Evolutionary conservation across 2,329 filamentous ascomycete genomes (phyloP).

Genomic region (Orbilia brochopaga): DNA sequence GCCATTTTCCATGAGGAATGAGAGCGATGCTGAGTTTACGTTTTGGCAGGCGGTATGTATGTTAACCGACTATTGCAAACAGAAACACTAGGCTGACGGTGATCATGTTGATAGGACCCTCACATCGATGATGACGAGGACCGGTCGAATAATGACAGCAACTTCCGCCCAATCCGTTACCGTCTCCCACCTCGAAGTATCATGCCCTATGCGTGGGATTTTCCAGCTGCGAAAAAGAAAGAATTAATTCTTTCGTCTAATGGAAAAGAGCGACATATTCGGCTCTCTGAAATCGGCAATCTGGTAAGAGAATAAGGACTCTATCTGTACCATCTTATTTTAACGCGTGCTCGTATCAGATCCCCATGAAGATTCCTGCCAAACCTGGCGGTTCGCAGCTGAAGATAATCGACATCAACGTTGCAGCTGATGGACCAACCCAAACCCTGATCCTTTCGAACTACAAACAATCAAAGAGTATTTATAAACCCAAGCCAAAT

Average conservation of each 20-base stretch:
- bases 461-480: constrained; percentile 87
- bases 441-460: constrained; percentile 94
- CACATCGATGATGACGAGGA: constrained; percentile 88
- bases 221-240: constrained; percentile 94
- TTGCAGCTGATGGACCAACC: constrained; percentile 91
- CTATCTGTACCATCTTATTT: background rate
- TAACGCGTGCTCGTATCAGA: constrained; percentile 20
- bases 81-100: background rate
- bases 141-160: constrained; percentile 72
- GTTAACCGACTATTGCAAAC: constrained; percentile 42
- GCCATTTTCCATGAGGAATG: constrained; percentile 98
- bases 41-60: constrained; percentile 79
- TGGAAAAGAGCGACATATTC: constrained; percentile 85
- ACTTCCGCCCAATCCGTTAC: constrained; percentile 92
- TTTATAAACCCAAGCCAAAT: constrained; percentile 74
- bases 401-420: constrained; percentile 95
- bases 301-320: constrained; percentile 64
- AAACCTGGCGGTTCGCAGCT: constrained; percentile 67
- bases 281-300: constrained; percentile 94
- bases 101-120: constrained; percentile 65
- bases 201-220: constrained; percentile 99
- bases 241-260: constrained; percentile 83
- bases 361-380: constrained; percentile 83
- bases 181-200: constrained; percentile 91
- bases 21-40: constrained; percentile 94